phyloP scores from a whole-genome alignment of 2,329 filamentous ascomycete species.

The Trichoderma asperellum region DNA sequence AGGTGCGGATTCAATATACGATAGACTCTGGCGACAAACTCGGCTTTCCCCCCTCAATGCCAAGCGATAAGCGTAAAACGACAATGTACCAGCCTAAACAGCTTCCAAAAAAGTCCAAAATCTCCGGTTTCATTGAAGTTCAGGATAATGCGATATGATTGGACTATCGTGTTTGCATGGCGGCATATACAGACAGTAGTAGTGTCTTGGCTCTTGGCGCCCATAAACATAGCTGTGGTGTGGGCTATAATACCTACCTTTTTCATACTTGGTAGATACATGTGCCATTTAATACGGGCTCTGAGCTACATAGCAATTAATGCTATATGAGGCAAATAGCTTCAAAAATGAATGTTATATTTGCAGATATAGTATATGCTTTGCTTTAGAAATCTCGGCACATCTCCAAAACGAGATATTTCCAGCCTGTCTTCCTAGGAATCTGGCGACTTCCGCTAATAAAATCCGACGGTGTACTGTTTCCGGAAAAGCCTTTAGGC shows the following conservation, averaged over 20 bases:
- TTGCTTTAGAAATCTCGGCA: neutral
- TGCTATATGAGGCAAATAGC: neutral
- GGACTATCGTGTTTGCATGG: neutral
- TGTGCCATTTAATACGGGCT: neutral
- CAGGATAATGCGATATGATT: neutral
- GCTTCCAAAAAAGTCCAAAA: constrained; percentile 17
- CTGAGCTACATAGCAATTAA: no score
- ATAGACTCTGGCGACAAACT: neutral
- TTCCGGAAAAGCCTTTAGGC: neutral
- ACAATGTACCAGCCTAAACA: neutral
- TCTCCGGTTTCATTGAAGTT: neutral
- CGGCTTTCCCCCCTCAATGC: constrained; percentile 5
- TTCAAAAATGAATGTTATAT: neutral
- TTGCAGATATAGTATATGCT: neutral
- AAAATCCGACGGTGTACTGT: neutral
- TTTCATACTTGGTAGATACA: neutral
- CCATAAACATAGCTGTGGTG: neutral
- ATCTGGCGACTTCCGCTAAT: neutral
- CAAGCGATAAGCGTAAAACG: constrained; percentile 21
- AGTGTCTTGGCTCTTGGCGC: neutral
- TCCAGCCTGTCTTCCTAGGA: neutral
- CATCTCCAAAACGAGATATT: neutral
- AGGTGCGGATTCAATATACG: neutral
- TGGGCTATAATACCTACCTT: neutral
- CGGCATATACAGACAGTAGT: neutral